Base-by-base conservation (phyloP, 441 rosid species). In the Eutrema salsugineum region DNA sequence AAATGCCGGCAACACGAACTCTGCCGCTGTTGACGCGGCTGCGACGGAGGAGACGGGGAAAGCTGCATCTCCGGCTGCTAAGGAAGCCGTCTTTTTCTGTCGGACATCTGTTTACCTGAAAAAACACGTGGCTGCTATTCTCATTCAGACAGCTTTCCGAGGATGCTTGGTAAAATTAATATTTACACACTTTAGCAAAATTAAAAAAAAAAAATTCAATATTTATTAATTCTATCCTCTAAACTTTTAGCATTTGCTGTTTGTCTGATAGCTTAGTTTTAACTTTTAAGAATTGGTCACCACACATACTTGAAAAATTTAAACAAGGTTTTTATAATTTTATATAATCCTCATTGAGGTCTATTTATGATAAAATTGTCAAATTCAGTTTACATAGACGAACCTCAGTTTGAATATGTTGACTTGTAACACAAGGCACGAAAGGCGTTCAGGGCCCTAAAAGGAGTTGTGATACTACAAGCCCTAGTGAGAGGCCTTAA, bases 401-500 rank as follows among this genome's bases (percentile, higher is more conserved):
- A 67, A 59, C 5, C 40, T 17, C 11, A 66, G 28, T 49, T 50
- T 68, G 11, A 22, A 61, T 61, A 33, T 20, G 65, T 16, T 68
- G 22, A 70, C 75, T 55, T 82, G 71, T 59, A 43, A 66, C 12
- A 49, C 22, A 77, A 90, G 96, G 97, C 92, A 61, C 79, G 81
- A 78, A 85, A 83, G 76, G 94, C 97, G 40, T 77, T 85, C 19
- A 66, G 77, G 61, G 88, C 89, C 20, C 75, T 83, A 19, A 80
- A 77, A 73, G 91, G 85, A 43, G 59, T 85, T 54, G 89, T 87
- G 79, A 81, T 73, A 77, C 84, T 85, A 53, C 91, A 87, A 83
- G 91, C 89, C 6, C 54, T 85, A 56, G 87, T 85, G 73, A 83
- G 91, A 82, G 91, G 91, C 33, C 82, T 80, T 67, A 81, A 80